Conservation (phyloP, 176 grass and related monocot genomes). For the Pharus latifolius region DNA sequence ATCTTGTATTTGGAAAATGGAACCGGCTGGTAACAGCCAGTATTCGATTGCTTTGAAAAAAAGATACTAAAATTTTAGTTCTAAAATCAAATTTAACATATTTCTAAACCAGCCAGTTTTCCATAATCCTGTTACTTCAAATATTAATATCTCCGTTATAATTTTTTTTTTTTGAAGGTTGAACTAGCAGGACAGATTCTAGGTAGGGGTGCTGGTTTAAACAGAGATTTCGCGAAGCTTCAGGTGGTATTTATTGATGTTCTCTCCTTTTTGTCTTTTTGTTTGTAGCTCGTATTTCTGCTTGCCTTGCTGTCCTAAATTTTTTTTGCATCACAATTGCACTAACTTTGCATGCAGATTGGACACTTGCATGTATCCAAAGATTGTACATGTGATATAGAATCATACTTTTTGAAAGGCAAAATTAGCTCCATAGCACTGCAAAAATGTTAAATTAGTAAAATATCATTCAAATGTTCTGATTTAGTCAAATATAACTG, state of each 20-base stretch:
- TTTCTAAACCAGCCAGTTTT: no score
- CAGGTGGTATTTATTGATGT: constrained; percentile 30
- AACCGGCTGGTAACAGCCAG: no score
- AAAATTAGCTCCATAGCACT: no score
- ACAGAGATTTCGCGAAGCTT: constrained; percentile 53
- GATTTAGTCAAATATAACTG: no score
- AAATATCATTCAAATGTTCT: no score
- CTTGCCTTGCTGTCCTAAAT: background rate
- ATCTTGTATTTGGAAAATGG: no score
- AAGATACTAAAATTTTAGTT: no score
- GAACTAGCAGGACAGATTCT: constrained; percentile 63
- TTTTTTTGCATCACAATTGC: constrained; percentile 9
- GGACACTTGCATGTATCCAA: background rate
- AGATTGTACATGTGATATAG: background rate
- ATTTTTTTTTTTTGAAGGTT: constrained; percentile 34
- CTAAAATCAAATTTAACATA: no score
- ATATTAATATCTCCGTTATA: background rate
- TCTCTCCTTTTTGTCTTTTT: background rate
- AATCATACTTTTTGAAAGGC: no score
- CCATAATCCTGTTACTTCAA: no score
- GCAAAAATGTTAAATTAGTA: no score
- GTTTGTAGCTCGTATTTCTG: background rate
- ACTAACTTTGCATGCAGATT: background rate
- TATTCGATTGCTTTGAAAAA: no score
- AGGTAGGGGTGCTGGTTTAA: constrained; percentile 42